Evolutionary conservation across 2,329 filamentous ascomycete genomes (phyloP), one percentile per base, ranked within the genome.

Genomic region (Pyrenophora graminea): DNA sequence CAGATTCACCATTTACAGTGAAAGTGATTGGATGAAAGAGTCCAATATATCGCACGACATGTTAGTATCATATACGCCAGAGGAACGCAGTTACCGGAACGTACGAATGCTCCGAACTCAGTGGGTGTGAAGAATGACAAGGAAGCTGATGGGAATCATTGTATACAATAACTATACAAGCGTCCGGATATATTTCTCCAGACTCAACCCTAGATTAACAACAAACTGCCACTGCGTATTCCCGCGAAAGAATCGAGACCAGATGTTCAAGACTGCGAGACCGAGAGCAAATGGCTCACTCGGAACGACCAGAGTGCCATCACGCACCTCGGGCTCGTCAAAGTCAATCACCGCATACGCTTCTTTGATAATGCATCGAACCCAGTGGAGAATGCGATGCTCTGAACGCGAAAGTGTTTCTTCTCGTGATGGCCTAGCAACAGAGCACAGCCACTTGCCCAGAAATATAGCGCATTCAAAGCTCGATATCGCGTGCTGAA

Each of bases 391-490:
- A 3, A 80, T 79, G 0, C 76, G 69, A 31, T 76, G 74, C 44
- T 80, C 78, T 10, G 67, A 69, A 4, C 59, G 55, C 19, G 58
- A 58, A 23, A 68, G 21, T 0, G 47, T 39, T 0, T 49, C 55
- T 13, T 65, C 59, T 3, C 48, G 53, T 13, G 61, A 50, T 10
- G 53, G 63, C 12, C 43, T 54, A 1, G 34, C 75, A 42, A 53
- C 66, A 60, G 33, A 66, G 51, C 38, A 79, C 3, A 70, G 67
- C 77, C 78, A 80, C 53, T 83, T 83, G 12, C 79, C 79, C 0
- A 84, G 65, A 2, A 84, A 66, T 0, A 84, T 76, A 0, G 80
- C 80, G 17, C 80, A 83, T 57, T 84, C 82, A 0, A 84, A 70
- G 1, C 78, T 79, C 3, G 79, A 81, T 0, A 84, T 70, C 0